Base-by-base conservation (phyloP, 2,329 filamentous ascomycete species). In the Hansfordia pulvinata region DNA sequence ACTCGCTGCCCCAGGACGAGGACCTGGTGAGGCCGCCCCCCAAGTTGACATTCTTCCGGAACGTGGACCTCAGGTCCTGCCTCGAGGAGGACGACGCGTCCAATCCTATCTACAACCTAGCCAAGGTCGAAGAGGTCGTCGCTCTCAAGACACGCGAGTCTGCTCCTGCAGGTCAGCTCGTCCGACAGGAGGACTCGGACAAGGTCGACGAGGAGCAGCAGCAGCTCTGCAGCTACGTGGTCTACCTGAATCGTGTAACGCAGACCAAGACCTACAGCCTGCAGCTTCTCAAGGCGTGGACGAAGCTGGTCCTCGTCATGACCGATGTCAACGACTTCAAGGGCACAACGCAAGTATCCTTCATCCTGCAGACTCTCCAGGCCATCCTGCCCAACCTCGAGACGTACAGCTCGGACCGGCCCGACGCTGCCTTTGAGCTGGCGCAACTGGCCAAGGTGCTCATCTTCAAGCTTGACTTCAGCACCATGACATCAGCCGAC, bases 301-400 rank as follows among this genome's bases (percentile, higher is more conserved):
- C 79, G 2, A 83, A 86, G 40, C 64, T 96, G 17, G 56, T 93
- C 24, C 72, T 85, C 27, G 73, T 94, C 13, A 80, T 93, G 55
- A 65, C 93, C 12, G 78, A 85, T 40, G 76, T 71, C 30, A 84
- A 83, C 37, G 79, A 90, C 28, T 78, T 93, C 46, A 78, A 81
- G 32, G 68, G 72, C 28, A 69, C 69, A 2, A 69, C 69, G 17
- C 77, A 77, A 43, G 76, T 76, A 5, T 72, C 78, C 0, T 86
- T 94, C 46, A 75, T 93, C 29, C 56, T 96, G 8, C 84, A 93
- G 46, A 76, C 81, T 1, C 62, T 98, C 5, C 86, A 96, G 45
- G 70, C 88, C 10, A 80, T 92, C 25, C 63, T 94, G 6, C 86
- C 90, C 0, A 92, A 84, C 36, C 66, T 98, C 9, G 88, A 96